phyloP scores from a whole-genome alignment of 768 basidiomycete genomes.

The Lyophyllum decastes region DNA sequence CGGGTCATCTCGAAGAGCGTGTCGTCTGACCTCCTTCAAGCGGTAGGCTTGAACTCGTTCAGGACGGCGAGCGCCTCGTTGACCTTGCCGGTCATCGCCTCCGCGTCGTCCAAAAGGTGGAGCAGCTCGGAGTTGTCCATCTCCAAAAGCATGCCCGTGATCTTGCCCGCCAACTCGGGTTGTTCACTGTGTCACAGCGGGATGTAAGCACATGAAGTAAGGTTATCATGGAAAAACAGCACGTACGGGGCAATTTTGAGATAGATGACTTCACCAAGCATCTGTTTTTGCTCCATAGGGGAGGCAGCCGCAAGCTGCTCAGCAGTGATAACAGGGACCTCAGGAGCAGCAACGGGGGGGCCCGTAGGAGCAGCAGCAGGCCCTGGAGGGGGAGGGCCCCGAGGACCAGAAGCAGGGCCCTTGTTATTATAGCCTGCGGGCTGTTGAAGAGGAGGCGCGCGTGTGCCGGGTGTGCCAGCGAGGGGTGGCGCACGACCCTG shows the following conservation, averaged over 20 bases:
- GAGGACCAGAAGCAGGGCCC: slow-evolving; percentile 40
- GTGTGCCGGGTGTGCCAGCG: slow-evolving; percentile 5
- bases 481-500: slow-evolving; percentile 9
- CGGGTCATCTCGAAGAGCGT: not conserved
- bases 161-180: slow-evolving; percentile 97
- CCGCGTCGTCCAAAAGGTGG: slow-evolving; percentile 81
- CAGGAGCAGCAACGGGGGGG: slow-evolving; percentile 35
- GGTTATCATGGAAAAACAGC: slow-evolving; percentile 9
- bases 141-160: slow-evolving; percentile 98
- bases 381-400: slow-evolving; percentile 45
- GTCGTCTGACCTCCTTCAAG: not conserved
- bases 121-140: slow-evolving; percentile 97
- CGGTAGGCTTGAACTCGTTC: slow-evolving; percentile 61
- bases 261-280: slow-evolving; percentile 96
- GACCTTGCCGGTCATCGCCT: slow-evolving; percentile 88
- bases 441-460: slow-evolving; percentile 9
- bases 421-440: slow-evolving; percentile 22
- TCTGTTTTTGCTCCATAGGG: slow-evolving; percentile 95
- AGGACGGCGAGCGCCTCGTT: slow-evolving; percentile 88
- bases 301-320: slow-evolving; percentile 60
- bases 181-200: slow-evolving; percentile 56
- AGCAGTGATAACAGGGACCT: slow-evolving; percentile 44
- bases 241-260: slow-evolving; percentile 82
- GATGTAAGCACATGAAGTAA: not conserved
- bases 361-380: slow-evolving; percentile 40